Base-by-base conservation (phyloP, 2,329 filamentous ascomycete species). In the Macroventuria anomochaeta region DNA sequence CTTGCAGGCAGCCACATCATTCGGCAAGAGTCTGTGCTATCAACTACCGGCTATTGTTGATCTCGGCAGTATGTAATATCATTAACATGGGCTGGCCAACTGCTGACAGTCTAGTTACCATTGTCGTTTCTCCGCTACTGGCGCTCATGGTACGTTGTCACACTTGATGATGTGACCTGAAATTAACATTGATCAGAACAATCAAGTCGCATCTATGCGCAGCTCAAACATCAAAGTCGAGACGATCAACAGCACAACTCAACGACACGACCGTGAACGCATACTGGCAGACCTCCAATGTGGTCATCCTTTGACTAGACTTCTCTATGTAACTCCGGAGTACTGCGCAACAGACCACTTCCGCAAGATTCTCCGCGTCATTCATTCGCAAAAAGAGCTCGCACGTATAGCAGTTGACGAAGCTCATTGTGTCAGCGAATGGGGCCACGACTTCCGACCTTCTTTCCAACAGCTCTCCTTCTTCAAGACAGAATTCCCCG, bases 361-460 rank as follows among this genome's bases (percentile, higher is more conserved):
- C 74, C 88, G 93, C 32, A 84, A 86, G 55, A 85, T 87, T 41
- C 79, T 97, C 7, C 82, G 84, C 55, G 79, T 89, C 4, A 88
- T 97, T 12, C 80, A 97, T 69, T 79, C 85, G 53, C 92, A 97
- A 72, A 84, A 85, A 52, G 91, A 97, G 75, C 83, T 97, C n/a
- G 88, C 89, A 8, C 86, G 93, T 12, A 85, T 97, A 59, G 93
- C 90, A 40, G 87, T 97, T 52, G 93, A 97, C 69, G 93, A 97
- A 77, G 93, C 93, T 2, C 93, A 97, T 74, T 97, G 93, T 73
- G 96, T 97, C 63, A 96, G 91, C 20, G 93, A 97, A 86, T 97
- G 93, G 93, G 93, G 93, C 1, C 93, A 97, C 72, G 93, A 97
- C 74, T 97, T 97, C 71, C 88, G 93, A n/a, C 90, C 88, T 29